Base-by-base conservation (phyloP, 441 rosid genomes). In the Viola pubescens region DNA sequence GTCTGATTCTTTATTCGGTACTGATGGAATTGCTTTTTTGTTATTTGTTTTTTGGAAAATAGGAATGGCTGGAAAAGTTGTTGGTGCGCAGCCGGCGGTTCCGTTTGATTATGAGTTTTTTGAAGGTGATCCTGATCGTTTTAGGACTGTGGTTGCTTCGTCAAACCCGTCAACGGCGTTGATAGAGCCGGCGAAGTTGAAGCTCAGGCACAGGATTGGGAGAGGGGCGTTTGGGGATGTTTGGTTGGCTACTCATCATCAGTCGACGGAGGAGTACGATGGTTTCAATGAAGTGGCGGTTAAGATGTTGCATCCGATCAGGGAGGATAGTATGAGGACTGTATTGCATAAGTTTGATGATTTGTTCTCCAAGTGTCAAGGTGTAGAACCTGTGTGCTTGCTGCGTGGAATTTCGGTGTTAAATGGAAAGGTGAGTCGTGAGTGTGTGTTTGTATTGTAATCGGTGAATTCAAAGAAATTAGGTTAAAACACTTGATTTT, bases 221-320 rank as follows among this genome's bases (percentile, higher is more conserved):
- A 80, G 91, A 79, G 98, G 98, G 16, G 81, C 85, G 34, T 89
- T 89, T 62, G 97, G 97, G 43, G 98, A 89, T 77, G 87, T 84
- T 63, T 91, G 97, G 96, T 68, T 91, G 47, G 97, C 90, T 49
- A 89, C 97, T 65, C 83, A 70, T 81, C 89, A 85, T 73, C 83
- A 70, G 38, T 82, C 83, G 0, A 72, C 78, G 14, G 69, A 69
- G 10, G 95, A 83, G 69, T 87, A 72, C 58, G 84, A 82, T 57
- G 87, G 84, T 72, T 74, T 57, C 62, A 84, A 80, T 68, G 98
- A 92, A 73, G 95, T 92, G 37, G 94, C 88, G 54, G 71, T 87
- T 52, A 91, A 91, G 79, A 81, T 89, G 85, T 71, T 91, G 54
- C 79, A 79, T 72, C 84, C 82, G 0, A 65, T 84, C 13, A 81